phyloP scores from a whole-genome alignment of 345 rosid genomes.

The Pistacia vera region DNA sequence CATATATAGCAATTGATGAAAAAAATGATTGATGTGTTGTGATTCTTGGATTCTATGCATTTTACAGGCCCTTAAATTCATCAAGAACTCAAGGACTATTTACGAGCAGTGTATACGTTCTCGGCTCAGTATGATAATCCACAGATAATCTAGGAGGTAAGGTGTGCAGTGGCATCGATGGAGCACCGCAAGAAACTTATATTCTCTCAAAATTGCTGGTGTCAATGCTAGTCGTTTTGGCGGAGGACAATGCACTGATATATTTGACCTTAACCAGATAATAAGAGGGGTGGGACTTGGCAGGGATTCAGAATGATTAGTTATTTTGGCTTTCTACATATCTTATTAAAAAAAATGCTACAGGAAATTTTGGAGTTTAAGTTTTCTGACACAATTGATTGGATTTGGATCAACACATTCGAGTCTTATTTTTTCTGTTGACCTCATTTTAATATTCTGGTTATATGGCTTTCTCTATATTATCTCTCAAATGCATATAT shows the following conservation, averaged over 20 bases:
- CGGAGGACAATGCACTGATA: neutral
- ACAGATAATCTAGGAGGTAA: neutral
- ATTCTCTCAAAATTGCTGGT: slow-evolving; percentile 31
- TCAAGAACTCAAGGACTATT: slow-evolving; percentile 9
- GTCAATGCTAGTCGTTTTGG: slow-evolving; percentile 12
- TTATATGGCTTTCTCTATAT: too few relatives aligned
- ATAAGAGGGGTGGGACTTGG: slow-evolving; percentile 45
- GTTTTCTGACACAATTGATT: too few relatives aligned
- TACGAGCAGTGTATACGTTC: neutral
- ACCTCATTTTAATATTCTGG: too few relatives aligned
- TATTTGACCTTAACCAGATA: neutral
- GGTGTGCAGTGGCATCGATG: slow-evolving; percentile 26
- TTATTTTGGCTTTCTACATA: too few relatives aligned
- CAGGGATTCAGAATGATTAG: slow-evolving; percentile 26
- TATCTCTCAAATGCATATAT: too few relatives aligned
- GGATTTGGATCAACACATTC: too few relatives aligned
- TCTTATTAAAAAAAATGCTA: too few relatives aligned
- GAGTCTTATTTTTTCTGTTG: too few relatives aligned
- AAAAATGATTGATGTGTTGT: neutral
- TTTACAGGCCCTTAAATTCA: slow-evolving; percentile 14
- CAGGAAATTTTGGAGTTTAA: too few relatives aligned
- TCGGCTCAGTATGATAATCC: slow-evolving; percentile 31
- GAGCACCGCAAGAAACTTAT: slow-evolving; percentile 21
- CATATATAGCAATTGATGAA: neutral
- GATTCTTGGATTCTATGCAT: too few relatives aligned